A percentile compares a stretch with the other conserved stretches of the same genome.
Conservation (phyloP, 352 stramenopile species). For the Globisporangium recalcitrans region DNA sequence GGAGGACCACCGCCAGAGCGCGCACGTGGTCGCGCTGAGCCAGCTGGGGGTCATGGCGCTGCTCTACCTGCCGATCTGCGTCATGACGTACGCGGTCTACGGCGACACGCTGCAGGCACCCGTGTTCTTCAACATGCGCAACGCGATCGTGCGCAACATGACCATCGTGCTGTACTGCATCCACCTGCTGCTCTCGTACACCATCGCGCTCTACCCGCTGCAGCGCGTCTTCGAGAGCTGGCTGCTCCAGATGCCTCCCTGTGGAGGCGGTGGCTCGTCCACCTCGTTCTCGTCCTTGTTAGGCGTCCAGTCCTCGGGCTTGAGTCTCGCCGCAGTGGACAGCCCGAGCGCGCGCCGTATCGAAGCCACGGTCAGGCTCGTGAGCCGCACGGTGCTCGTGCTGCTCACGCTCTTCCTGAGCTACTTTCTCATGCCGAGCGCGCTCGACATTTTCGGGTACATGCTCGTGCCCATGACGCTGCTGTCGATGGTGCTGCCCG, state of each 20-base stretch:
- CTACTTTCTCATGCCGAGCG: slow-evolving; percentile 48
- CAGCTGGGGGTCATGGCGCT: slow-evolving; percentile 44
- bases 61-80: slow-evolving; percentile 72
- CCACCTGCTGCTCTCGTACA: slow-evolving; percentile 70
- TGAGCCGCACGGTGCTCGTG: slow-evolving; percentile 48
- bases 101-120: slow-evolving; percentile 65
- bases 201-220: slow-evolving; percentile 59
- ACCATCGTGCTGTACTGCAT: slow-evolving; percentile 73
- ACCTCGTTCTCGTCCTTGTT: background rate
- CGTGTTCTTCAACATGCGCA: slow-evolving; percentile 84
- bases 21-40: slow-evolving; percentile 38
- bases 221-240: slow-evolving; percentile 59
- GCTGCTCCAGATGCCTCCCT: slow-evolving; percentile 29
- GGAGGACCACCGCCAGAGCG: slow-evolving; percentile 50
- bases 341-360: slow-evolving; percentile 15
- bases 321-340: slow-evolving; percentile 18
- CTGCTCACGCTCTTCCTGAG: slow-evolving; percentile 42
- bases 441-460: slow-evolving; percentile 54
- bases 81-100: slow-evolving; percentile 73
- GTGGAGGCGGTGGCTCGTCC: slow-evolving; percentile 4
- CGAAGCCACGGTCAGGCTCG: slow-evolving; percentile 32
- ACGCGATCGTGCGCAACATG: slow-evolving; percentile 60
- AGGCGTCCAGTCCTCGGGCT: slow-evolving; percentile 14
- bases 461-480: slow-evolving; percentile 60
- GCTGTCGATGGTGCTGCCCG: slow-evolving; percentile 56